Conservation (phyloP, 2,329 filamentous ascomycete genomes). For the Daldinia sp. region DNA sequence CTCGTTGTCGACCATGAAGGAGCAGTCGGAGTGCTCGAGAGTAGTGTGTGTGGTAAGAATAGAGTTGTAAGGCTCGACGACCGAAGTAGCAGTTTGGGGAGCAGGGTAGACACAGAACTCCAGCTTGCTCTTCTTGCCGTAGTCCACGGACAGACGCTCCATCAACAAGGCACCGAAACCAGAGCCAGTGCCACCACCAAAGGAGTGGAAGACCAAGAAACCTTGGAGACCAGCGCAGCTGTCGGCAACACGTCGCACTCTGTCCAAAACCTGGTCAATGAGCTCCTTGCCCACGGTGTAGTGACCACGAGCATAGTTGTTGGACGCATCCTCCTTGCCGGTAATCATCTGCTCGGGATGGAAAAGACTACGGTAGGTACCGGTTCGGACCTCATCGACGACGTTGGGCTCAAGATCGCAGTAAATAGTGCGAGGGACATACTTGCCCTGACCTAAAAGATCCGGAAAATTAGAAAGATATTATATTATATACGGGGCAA, state of each 20-base stretch:
- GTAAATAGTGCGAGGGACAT: slow-evolving; percentile 98
- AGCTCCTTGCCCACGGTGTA: slow-evolving; percentile 99
- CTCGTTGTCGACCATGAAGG: slow-evolving; percentile 99
- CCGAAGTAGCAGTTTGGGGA: slow-evolving; percentile 94
- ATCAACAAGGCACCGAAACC: slow-evolving; percentile 98
- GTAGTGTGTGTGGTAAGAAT: slow-evolving; percentile 99
- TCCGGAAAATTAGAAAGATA: slow-evolving; percentile 23
- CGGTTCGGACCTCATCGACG: slow-evolving; percentile 98
- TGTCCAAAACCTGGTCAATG: slow-evolving; percentile 97
- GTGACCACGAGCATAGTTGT: slow-evolving; percentile 99
- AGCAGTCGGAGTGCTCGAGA: slow-evolving; percentile 99
- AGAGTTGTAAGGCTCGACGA: slow-evolving; percentile 99
- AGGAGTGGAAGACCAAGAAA: slow-evolving; percentile 99
- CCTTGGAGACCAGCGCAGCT: slow-evolving; percentile 98
- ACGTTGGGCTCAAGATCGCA: slow-evolving; percentile 99
- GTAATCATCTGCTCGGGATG: slow-evolving; percentile 99
- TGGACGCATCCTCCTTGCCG: slow-evolving; percentile 99
- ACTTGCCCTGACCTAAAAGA: slow-evolving; percentile 88
- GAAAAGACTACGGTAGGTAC: slow-evolving; percentile 94
- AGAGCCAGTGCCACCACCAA: slow-evolving; percentile 98
- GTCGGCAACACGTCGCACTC: slow-evolving; percentile 96
- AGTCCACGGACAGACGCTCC: slow-evolving; percentile 98
- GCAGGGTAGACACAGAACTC: slow-evolving; percentile 99
- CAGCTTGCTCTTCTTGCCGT: slow-evolving; percentile 99
- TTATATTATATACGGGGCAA: slow-evolving; percentile 15